Percentiles rank a stretch among this genome's conserved stretches.
phyloP scores from a whole-genome alignment of 441 rosid species.

The Rhodomyrtus psidioides region DNA sequence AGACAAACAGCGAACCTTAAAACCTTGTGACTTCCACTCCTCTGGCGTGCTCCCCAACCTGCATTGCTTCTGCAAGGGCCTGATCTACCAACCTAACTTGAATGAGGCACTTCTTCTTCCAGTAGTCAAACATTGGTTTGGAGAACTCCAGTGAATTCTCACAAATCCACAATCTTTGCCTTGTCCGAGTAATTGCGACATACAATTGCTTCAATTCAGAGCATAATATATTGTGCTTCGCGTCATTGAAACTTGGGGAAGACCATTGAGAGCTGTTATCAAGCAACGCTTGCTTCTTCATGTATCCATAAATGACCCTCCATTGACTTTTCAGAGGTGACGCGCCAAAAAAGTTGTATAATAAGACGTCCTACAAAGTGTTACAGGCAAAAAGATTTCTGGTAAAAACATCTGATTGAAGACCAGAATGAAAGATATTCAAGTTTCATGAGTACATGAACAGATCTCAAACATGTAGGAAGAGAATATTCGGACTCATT shows the following conservation, averaged over 20 bases:
- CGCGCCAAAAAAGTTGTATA: slow-evolving; percentile 44
- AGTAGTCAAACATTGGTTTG: slow-evolving; percentile 34
- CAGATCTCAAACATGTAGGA: neutral
- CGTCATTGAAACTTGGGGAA: slow-evolving; percentile 22
- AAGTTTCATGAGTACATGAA: neutral
- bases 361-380: slow-evolving; percentile 33
- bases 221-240: slow-evolving; percentile 34
- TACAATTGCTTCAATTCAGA: slow-evolving; percentile 57
- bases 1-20: slow-evolving; percentile 25
- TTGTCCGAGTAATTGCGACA: slow-evolving; percentile 50
- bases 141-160: slow-evolving; percentile 28
- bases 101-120: slow-evolving; percentile 35
- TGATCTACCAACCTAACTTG: slow-evolving; percentile 27
- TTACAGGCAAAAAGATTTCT: neutral
- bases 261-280: slow-evolving; percentile 5
- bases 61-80: slow-evolving; percentile 34
- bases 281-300: slow-evolving; percentile 31
- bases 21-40: slow-evolving; percentile 43
- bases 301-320: slow-evolving; percentile 40
- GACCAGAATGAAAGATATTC: neutral
- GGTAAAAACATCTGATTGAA: neutral
- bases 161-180: slow-evolving; percentile 46
- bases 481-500: neutral
- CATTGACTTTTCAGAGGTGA: slow-evolving; percentile 37
- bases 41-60: slow-evolving; percentile 39